Base-by-base conservation (phyloP, 2,329 filamentous ascomycete species). In the Grosmannia huntii region DNA sequence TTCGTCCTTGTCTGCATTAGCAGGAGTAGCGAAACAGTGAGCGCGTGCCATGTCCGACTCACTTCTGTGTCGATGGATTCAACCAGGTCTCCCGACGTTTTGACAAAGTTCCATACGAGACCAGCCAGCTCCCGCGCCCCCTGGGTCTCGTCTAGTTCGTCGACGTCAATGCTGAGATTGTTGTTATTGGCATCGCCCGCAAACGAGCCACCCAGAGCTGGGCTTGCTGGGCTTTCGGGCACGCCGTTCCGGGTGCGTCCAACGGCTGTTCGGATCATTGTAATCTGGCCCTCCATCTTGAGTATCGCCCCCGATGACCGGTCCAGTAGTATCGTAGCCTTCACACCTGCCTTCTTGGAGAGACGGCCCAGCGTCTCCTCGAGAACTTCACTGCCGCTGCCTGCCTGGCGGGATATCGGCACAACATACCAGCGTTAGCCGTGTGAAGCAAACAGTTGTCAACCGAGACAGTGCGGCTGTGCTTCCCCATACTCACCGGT, bases 31-130 rank as follows among this genome's bases (percentile, higher is more conserved):
- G 10, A 21, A 33, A 11, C 9, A 7, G 31, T 10, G 31, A 33
- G 28, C 50, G 31, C 2, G 52, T 4, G 44, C 25, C 54, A 50
- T 31, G 28, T 33, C 5, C 7, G 19, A 57, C 67, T 27, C 73
- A 86, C 83, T 73, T 90, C 86, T 36, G 78, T 76, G 66, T 91
- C 87, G 65, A 92, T 73, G 60, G 85, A 85, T 62, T 84, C 77
- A n/a, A 90, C 83, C 63, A 92, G 72, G 48, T 76, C 79, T 21
- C 84, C 85, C 1, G 87, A 85, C 11, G 77, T 78, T 63, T 82
- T 84, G 61, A 91, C 78, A 70, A 89, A 91, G 57, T 80, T 81
- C 84, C 85, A 91, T 1, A 92, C 85, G 75, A 90, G 80, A 55
- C 78, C 76, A 9, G 88, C 88, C 61, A 92, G 83, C 62, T 90